phyloP scores from a whole-genome alignment of 371 early-diverging fungal genomes.

The Mortierella sp. region DNA sequence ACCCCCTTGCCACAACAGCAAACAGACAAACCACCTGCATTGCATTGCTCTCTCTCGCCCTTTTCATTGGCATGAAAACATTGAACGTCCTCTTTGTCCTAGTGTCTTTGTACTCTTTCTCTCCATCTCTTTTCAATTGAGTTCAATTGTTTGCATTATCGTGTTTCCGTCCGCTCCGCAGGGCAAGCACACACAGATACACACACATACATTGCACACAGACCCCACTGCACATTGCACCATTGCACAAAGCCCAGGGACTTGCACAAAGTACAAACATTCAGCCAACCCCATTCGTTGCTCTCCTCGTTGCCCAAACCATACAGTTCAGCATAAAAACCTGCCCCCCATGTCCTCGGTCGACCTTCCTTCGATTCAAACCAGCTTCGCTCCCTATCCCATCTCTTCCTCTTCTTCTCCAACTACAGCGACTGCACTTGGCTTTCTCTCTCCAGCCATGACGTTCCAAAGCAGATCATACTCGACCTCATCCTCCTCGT shows the following conservation, averaged over 20 bases:
- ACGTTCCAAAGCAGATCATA: slow-evolving; percentile 30
- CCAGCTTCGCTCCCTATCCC: slow-evolving; percentile 26
- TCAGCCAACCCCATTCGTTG: too few species aligned
- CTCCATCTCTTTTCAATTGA: neutral
- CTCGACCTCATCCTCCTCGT: slow-evolving; percentile 37
- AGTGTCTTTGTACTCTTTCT: neutral
- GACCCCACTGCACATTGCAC: neutral
- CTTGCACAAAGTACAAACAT: too few species aligned
- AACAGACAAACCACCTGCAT: neutral
- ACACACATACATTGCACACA: neutral
- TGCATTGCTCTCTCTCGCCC: neutral
- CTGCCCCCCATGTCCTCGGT: slow-evolving; percentile 25
- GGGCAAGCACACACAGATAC: neutral
- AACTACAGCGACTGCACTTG: slow-evolving; percentile 8
- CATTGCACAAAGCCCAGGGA: too few species aligned
- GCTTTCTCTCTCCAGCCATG: slow-evolving; percentile 26
- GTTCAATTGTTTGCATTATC: neutral
- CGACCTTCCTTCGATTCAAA: slow-evolving; percentile 36
- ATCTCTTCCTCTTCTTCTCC: slow-evolving; percentile 10
- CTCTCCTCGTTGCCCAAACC: neutral
- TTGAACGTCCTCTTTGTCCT: neutral
- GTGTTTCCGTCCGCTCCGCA: neutral
- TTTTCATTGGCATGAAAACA: slow-evolving; percentile 5
- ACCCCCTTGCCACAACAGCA: slow-evolving; percentile 9
- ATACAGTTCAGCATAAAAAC: slow-evolving; percentile 10